Evolutionary conservation across 2,329 filamentous ascomycete genomes (phyloP), one percentile per base, ranked within the genome.

Genomic region (Pestalotiopsis sp.): DNA sequence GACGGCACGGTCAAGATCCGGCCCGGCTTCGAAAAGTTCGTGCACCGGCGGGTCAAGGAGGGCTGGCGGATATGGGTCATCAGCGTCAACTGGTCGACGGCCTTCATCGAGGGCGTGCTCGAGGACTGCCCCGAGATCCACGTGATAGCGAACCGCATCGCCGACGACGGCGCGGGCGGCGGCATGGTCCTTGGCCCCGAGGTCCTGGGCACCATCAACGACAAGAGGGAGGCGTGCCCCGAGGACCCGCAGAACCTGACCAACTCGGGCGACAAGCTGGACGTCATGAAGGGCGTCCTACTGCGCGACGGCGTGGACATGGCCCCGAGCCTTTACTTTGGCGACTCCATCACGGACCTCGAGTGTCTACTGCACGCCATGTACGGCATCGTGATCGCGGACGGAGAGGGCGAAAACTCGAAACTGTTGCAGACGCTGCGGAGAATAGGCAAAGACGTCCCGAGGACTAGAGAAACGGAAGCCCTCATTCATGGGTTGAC

Each of bases 341-440:
- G 87, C 7, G 87, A 90, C 74, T 88, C 87, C 36, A 82, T 82
- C 2, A 89, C 87, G 1, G 87, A 90, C 74, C 76, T 89, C 68
- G 83, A 85, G 73, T 89, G 87, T 69, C 76, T 90, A 49, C 71
- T 87, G 3, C 74, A 76, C 25, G 77, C 75, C 2, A 77, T 78
- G 5, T 61, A 71, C 41, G 87, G 86, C 3, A 77, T 88, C 25
- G 82, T 86, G 57, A 80, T 90, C 52, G 80, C 83, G 1, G 74
- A 82, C 49, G 73, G 77, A 17, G 78, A 78, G 20, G 73, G 77
- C 17, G 78, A 78, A n/a, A 71, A 74, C 14, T 77, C 77, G 41
- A 68, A 70, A 45, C 68, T 76, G 59, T 69, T 76, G 65, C 66
- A 68, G 71, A 77, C 75, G 12, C 70, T 80, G n/a, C 68, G 71